These are phyloP conservation scores for Apiospora saccharicola DNA, from an alignment of 2,329 filamentous ascomycete species.

Conservation along the genomic window DNA sequence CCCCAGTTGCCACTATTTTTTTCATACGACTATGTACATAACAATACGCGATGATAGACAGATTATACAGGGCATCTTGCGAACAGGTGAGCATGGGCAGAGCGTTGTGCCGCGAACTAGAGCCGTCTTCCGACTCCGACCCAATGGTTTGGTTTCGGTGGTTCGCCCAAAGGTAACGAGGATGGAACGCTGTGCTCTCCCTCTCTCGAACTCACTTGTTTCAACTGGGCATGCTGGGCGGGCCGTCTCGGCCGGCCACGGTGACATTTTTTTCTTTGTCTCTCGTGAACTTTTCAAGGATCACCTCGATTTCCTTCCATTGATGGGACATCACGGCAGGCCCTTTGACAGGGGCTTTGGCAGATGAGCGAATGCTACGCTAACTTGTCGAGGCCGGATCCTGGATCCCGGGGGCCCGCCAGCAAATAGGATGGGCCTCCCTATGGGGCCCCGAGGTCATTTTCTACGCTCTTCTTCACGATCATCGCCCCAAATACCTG, in stretches of 20 bases:
- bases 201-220: not conserved
- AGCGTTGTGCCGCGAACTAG: not conserved
- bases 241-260: not conserved
- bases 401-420: not conserved
- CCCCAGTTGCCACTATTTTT: slow-evolving; percentile 11
- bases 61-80: not conserved
- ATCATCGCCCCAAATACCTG: not conserved
- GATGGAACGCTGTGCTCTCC: too few relatives aligned
- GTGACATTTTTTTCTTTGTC: not conserved
- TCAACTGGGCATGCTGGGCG: not conserved
- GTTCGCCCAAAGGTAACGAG: not conserved
- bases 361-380: not conserved
- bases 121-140: not conserved
- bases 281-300: too few relatives aligned
- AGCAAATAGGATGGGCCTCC: not conserved
- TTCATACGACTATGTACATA: not conserved
- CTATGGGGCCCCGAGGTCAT: not conserved
- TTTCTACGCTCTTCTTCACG: not conserved
- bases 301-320: too few relatives aligned
- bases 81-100: slow-evolving; percentile 1
- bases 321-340: not conserved
- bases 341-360: not conserved
- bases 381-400: not conserved
- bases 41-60: not conserved
- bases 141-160: not conserved